Base-by-base conservation (phyloP, 2,329 filamentous ascomycete genomes). In the Alternaria consortialis region DNA sequence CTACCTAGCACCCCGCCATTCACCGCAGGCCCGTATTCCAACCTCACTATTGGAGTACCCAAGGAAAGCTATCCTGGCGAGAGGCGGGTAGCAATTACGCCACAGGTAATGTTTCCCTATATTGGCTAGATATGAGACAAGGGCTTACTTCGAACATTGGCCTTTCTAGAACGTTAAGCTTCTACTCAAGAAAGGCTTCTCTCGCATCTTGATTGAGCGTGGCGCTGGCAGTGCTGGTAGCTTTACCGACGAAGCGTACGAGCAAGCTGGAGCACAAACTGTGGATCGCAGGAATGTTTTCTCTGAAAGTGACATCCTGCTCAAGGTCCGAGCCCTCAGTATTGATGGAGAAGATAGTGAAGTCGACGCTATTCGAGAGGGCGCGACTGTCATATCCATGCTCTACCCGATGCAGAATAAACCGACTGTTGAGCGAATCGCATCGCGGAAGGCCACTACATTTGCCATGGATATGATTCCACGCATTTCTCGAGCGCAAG, bases 401-500 rank as follows among this genome's bases (percentile, higher is more conserved):
- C 80, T 97, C 29, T 93, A 96, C 74, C 93, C 93, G 0, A 85
- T 88, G 7, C 91, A 94, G 80, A 96, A 96, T 78, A 89, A 87
- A 78, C 83, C 87, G 8, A 81, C 94, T 6, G 90, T 97, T 9
- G 86, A 93, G 61, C 88, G 87, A 60, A 85, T 96, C 61, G 89
- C 91, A 27, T 83, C 84, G 37, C 87, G 87, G 50, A 90, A 90
- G 29, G 88, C 90, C 2, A 96, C 92, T 1, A 83, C 87, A 15
- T 95, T 97, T 74, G 92, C 93, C 23, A 97, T 97, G 93, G 93
- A 97, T 75, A 90, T 94, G 88, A 90, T 97, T 53, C 93, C 93
- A 15, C 88, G 93, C 40, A 97, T 97, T 69, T 96, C 93, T 1
- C 87, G 93, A 47, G 93, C 93, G 1, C 93, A 97, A 76, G 89